A percentile compares a stretch with the other conserved stretches of the same genome.
These are phyloP conservation scores for Senna tora DNA, from an alignment of 306 rosid species.

Conservation along the genomic window DNA sequence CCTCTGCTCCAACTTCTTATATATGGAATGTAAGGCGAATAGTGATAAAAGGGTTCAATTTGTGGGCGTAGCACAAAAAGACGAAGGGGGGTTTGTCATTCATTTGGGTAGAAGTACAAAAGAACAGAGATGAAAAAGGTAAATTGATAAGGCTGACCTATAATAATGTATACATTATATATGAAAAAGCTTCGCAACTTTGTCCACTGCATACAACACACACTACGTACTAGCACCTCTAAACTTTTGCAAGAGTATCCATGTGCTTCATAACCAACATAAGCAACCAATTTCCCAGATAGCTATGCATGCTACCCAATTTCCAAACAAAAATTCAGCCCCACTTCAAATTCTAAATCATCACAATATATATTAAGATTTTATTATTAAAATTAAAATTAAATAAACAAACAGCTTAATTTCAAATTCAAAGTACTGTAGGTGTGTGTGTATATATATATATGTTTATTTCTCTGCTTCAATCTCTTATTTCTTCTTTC, in stretches of 20 bases:
- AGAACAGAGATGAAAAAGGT: neutral
- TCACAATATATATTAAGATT: neutral
- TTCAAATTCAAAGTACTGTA: no score
- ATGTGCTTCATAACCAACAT: slow-evolving; percentile 40
- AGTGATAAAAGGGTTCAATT: no score
- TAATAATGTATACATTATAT: neutral
- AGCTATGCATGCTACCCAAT: neutral
- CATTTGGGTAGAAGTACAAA: slow-evolving; percentile 49
- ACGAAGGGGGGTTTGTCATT: slow-evolving; percentile 48
- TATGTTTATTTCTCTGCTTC: no score
- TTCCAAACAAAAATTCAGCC: neutral
- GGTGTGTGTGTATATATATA: no score
- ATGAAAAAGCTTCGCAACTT: slow-evolving; percentile 41
- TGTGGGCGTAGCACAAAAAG: slow-evolving; percentile 17
- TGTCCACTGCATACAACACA: neutral
- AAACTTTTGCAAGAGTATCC: slow-evolving; percentile 38
- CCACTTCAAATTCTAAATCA: neutral
- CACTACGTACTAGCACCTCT: neutral
- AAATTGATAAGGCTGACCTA: slow-evolving; percentile 33
- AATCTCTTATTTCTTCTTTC: no score
- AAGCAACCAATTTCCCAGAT: slow-evolving; percentile 16
- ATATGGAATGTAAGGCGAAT: no score
- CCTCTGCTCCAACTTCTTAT: no score
- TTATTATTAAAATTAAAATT: no score
- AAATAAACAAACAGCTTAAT: no score